These are phyloP conservation scores for Dissophora globulifera DNA, from an alignment of 192 early-diverging fungal species.

Conservation along the genomic window DNA sequence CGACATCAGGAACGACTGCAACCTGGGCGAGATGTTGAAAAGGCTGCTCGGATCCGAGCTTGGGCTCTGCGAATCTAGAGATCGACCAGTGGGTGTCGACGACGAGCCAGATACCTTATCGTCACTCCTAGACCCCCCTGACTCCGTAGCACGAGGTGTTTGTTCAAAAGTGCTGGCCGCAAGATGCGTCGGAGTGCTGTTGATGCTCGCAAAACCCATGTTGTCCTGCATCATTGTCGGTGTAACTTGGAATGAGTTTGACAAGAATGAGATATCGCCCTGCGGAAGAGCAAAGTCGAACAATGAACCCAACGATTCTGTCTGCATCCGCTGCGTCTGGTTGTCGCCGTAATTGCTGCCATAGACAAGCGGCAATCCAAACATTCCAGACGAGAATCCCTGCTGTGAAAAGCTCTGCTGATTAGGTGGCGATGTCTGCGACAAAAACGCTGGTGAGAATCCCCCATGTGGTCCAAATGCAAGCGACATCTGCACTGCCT, in stretches of 20 bases:
- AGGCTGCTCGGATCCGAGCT: conserved; percentile 15
- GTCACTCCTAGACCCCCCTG: neutral
- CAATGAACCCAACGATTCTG: conserved; percentile 35
- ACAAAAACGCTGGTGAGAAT: conserved; percentile 14
- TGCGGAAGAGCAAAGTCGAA: conserved; percentile 48
- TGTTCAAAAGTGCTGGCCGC: neutral
- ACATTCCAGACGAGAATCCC: neutral
- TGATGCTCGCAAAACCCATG: conserved; percentile 4
- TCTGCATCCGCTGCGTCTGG: conserved; percentile 26
- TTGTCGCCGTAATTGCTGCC: conserved; percentile 38
- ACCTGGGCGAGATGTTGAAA: conserved; percentile 35
- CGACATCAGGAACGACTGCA: conserved; percentile 38
- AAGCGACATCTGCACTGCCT: conserved; percentile 24
- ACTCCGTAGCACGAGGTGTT: neutral
- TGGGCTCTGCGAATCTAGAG: conserved; percentile 17
- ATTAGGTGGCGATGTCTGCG: neutral
- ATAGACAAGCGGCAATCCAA: conserved; percentile 39
- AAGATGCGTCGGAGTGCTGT: neutral
- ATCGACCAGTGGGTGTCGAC: conserved; percentile 3
- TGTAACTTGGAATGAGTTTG: conserved; percentile 41
- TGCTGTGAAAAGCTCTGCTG: conserved; percentile 6
- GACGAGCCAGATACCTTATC: conserved; percentile 11
- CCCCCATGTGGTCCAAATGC: conserved; percentile 33
- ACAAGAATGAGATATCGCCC: conserved; percentile 42
- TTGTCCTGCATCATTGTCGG: conserved; percentile 45